Conservation (phyloP, 768 basidiomycete genomes). For the Collybia mongolica region DNA sequence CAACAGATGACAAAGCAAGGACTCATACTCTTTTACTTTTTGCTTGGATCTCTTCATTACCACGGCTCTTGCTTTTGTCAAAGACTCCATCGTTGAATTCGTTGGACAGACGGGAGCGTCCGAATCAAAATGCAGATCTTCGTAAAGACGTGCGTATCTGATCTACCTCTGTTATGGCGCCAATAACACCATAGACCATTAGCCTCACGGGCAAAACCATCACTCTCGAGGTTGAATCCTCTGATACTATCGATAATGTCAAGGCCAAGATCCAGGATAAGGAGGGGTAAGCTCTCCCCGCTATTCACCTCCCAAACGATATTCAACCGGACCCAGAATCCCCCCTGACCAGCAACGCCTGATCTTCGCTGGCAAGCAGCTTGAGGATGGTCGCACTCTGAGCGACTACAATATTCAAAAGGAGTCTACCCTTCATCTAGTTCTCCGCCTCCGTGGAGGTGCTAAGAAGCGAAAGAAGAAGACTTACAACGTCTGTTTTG, state of each 20-base stretch:
- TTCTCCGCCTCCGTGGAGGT: constrained; percentile 98
- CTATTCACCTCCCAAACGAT: not conserved
- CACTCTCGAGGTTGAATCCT: constrained; percentile 97
- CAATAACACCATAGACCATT: not conserved
- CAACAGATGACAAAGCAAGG: constrained; percentile 38
- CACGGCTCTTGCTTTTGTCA: constrained; percentile 74
- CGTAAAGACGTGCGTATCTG: constrained; percentile 81
- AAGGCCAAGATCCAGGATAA: constrained; percentile 98
- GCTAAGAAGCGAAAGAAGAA: constrained; percentile 99
- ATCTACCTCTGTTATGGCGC: not conserved
- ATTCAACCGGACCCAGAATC: constrained; percentile 46
- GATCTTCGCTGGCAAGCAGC: constrained; percentile 99
- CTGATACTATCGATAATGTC: constrained; percentile 97
- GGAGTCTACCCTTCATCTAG: constrained; percentile 97
- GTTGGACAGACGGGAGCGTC: constrained; percentile 89
- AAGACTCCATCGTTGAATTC: constrained; percentile 90
- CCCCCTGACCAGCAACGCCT: constrained; percentile 95
- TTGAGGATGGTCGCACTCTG: constrained; percentile 97
- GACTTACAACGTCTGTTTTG: constrained; percentile 85
- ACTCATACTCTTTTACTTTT: constrained; percentile 18
- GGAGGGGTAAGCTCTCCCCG: constrained; percentile 70
- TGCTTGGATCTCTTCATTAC: constrained; percentile 14
- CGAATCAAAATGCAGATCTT: constrained; percentile 90
- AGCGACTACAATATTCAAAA: constrained; percentile 99
- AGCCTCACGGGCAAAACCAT: constrained; percentile 99